Conservation (phyloP, 2,329 filamentous ascomycete genomes). For the Sphaerulina vaccinii region DNA sequence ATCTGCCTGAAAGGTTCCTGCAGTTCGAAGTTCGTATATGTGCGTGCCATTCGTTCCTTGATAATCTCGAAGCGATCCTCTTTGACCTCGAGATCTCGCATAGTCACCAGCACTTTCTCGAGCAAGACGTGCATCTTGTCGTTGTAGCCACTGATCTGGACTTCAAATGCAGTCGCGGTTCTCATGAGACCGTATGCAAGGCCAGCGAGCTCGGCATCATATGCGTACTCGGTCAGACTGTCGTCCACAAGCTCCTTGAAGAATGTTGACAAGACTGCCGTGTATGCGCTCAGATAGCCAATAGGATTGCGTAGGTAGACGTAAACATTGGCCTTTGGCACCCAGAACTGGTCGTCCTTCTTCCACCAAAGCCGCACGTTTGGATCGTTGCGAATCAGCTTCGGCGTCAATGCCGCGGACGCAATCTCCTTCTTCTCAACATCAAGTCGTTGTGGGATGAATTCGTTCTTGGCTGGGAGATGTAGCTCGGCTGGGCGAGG, state of each 20-base stretch:
- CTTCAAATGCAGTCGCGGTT: slow-evolving; percentile 65
- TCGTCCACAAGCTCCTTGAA: slow-evolving; percentile 86
- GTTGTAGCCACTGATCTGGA: slow-evolving; percentile 87
- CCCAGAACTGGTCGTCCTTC: slow-evolving; percentile 98
- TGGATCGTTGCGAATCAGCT: slow-evolving; percentile 80
- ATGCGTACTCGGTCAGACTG: slow-evolving; percentile 87
- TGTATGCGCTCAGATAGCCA: slow-evolving; percentile 75
- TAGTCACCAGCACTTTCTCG: slow-evolving; percentile 80
- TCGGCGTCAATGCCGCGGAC: slow-evolving; percentile 70
- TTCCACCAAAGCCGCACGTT: slow-evolving; percentile 89
- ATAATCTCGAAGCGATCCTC: slow-evolving; percentile 89
- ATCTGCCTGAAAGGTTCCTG: slow-evolving; percentile 89
- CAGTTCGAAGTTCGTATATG: slow-evolving; percentile 82
- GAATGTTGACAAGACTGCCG: slow-evolving; percentile 72
- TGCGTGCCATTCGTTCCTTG: slow-evolving; percentile 76
- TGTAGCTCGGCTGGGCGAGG: slow-evolving; percentile 70
- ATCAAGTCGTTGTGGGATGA: slow-evolving; percentile 88
- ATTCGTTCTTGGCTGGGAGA: slow-evolving; percentile 89
- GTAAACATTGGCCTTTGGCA: slow-evolving; percentile 86
- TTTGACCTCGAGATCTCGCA: slow-evolving; percentile 79
- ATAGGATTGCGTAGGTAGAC: slow-evolving; percentile 78
- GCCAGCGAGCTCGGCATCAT: slow-evolving; percentile 91
- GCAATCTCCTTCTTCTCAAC: slow-evolving; percentile 92
- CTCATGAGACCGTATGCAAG: slow-evolving; percentile 77
- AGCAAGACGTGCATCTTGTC: slow-evolving; percentile 90